Evolutionary conservation across 169 alveolate species (phyloP).

Genomic region (Plasmodium gaboni): DNA sequence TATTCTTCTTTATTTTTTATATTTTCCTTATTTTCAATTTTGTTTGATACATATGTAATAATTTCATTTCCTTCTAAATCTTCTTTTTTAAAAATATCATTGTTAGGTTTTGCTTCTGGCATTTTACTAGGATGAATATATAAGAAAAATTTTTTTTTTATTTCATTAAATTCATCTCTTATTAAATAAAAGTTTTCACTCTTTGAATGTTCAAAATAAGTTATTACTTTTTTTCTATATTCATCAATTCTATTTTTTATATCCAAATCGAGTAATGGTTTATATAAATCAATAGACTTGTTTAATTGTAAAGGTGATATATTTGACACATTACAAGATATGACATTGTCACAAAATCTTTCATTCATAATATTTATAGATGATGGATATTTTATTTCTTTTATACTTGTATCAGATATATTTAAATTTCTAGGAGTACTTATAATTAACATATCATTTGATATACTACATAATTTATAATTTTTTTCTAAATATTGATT

Average conservation of each 20-base stretch:
- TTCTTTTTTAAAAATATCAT: slow-evolving; percentile 28
- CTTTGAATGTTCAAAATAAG: slow-evolving; percentile 16
- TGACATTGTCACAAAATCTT: neutral
- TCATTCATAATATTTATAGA: slow-evolving; percentile 33
- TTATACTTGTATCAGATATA: slow-evolving; percentile 46
- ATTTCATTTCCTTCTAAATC: slow-evolving; percentile 13
- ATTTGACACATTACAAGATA: neutral
- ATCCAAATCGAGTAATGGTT: slow-evolving; percentile 64
- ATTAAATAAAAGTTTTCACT: slow-evolving; percentile 25
- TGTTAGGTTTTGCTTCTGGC: slow-evolving; percentile 59
- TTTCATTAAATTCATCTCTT: slow-evolving; percentile 17
- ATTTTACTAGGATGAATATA: slow-evolving; percentile 33
- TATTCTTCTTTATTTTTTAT: slow-evolving; percentile 1
- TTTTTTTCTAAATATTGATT: slow-evolving; percentile 42
- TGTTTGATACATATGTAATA: slow-evolving; percentile 11
- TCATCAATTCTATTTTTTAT: slow-evolving; percentile 21
- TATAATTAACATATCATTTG: slow-evolving; percentile 33
- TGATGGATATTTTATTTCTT: slow-evolving; percentile 23
- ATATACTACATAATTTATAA: slow-evolving; percentile 22
- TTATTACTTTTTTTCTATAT: slow-evolving; percentile 9
- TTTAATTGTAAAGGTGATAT: neutral
- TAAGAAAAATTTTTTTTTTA: slow-evolving; percentile 3
- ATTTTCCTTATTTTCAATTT: neutral
- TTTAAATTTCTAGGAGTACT: slow-evolving; percentile 51
- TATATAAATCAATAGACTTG: slow-evolving; percentile 32